Conservation (phyloP, 352 stramenopile genomes). For the Globisporangium carolinianum region DNA sequence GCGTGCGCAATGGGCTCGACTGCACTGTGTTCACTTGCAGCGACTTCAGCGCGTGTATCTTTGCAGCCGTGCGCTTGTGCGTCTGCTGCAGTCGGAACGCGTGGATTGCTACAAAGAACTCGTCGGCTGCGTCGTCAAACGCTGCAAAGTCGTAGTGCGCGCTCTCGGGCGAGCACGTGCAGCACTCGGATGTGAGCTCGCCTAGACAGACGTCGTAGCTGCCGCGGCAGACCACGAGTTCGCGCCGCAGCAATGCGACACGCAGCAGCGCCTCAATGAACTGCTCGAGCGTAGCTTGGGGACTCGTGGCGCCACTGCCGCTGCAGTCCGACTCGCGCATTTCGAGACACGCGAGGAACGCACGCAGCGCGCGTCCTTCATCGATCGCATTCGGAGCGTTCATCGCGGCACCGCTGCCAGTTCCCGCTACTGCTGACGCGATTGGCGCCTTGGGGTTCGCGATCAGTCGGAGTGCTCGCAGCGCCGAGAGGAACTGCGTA, state of each 20-base stretch:
- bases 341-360: slow-evolving; percentile 55
- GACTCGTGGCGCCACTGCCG: slow-evolving; percentile 8
- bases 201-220: slow-evolving; percentile 44
- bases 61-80: slow-evolving; percentile 23
- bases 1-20: background rate
- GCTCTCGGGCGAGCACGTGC: slow-evolving; percentile 20
- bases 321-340: slow-evolving; percentile 16
- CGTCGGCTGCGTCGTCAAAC: slow-evolving; percentile 37
- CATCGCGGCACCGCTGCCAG: background rate
- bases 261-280: slow-evolving; percentile 50
- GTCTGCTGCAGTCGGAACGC: slow-evolving; percentile 15
- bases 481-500: slow-evolving; percentile 20
- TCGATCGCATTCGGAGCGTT: slow-evolving; percentile 22
- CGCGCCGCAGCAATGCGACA: slow-evolving; percentile 36
- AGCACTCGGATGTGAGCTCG: slow-evolving; percentile 41
- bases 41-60: slow-evolving; percentile 22
- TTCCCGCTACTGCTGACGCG: background rate
- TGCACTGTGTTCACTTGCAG: slow-evolving; percentile 5
- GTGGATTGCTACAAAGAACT: slow-evolving; percentile 36
- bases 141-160: slow-evolving; percentile 30
- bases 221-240: slow-evolving; percentile 41
- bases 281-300: slow-evolving; percentile 21
- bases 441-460: background rate
- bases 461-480: slow-evolving; percentile 27
- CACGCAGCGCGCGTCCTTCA: slow-evolving; percentile 38